These are phyloP conservation scores for Exophiala alcalophila DNA, from an alignment of 2,329 filamentous ascomycete species.

Conservation along the genomic window DNA sequence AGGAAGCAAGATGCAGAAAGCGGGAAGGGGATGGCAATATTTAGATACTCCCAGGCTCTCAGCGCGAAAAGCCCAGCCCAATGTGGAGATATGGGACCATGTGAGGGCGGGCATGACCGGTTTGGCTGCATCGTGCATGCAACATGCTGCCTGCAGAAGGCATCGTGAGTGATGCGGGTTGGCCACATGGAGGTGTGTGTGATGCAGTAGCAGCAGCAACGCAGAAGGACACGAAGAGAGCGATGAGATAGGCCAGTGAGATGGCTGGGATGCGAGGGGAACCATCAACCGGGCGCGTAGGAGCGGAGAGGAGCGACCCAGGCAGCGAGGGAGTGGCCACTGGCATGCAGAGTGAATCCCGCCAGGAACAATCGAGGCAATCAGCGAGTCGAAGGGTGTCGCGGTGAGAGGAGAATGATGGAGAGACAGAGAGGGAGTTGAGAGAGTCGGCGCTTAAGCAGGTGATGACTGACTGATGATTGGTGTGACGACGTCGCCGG, in stretches of 20 bases:
- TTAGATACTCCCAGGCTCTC: slow-evolving; percentile 29
- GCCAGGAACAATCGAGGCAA: slow-evolving; percentile 4
- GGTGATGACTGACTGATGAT: slow-evolving; percentile 4
- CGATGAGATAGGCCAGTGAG: slow-evolving; percentile 11
- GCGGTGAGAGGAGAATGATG: neutral
- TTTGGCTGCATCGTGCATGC: neutral
- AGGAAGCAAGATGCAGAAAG: slow-evolving; percentile 13
- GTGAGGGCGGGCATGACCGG: slow-evolving; percentile 13
- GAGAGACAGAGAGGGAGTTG: neutral
- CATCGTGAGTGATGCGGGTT: slow-evolving; percentile 10
- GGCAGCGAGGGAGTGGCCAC: slow-evolving; percentile 4
- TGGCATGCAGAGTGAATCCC: neutral
- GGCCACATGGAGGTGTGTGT: slow-evolving; percentile 17
- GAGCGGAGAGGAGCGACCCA: slow-evolving; percentile 17
- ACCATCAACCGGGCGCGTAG: slow-evolving; percentile 22
- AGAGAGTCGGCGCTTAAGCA: slow-evolving; percentile 8
- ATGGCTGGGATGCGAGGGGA: slow-evolving; percentile 1
- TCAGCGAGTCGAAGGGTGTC: neutral
- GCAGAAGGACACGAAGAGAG: slow-evolving; percentile 8
- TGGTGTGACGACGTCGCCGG: neutral
- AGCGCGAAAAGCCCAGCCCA: too few relatives aligned
- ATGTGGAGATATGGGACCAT: slow-evolving; percentile 5
- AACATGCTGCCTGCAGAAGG: too few relatives aligned
- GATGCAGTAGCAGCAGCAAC: slow-evolving; percentile 6
- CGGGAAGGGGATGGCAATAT: slow-evolving; percentile 29